A percentile compares a stretch with the other conserved stretches of the same genome.
phyloP scores from a whole-genome alignment of 1,139 yeast genomes.

The Taphrina pruni region DNA sequence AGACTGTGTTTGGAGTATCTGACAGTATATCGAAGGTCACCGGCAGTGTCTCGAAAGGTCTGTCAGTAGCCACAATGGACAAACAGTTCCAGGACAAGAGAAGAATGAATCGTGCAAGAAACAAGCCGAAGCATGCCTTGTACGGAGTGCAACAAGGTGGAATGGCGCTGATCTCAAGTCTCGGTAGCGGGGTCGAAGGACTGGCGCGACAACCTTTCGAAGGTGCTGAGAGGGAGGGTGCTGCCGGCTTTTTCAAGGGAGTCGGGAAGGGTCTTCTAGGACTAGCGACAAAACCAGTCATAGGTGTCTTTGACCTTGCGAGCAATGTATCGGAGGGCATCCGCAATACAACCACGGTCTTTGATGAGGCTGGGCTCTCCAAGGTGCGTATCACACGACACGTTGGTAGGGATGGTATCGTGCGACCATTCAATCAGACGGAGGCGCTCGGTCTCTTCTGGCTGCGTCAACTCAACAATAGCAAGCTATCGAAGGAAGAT shows the following conservation, averaged over 20 bases:
- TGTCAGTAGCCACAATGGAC: slow-evolving; percentile 89
- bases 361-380: slow-evolving; percentile 78
- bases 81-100: slow-evolving; percentile 81
- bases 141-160: slow-evolving; percentile 89
- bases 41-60: slow-evolving; percentile 92
- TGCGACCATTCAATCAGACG: slow-evolving; percentile 75
- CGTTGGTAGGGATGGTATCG: slow-evolving; percentile 69
- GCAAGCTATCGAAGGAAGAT: slow-evolving; percentile 69
- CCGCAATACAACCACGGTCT: slow-evolving; percentile 86
- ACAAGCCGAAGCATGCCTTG: slow-evolving; percentile 84
- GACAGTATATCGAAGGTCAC: slow-evolving; percentile 92
- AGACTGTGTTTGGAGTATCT: slow-evolving; percentile 91
- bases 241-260: slow-evolving; percentile 90
- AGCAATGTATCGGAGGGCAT: slow-evolving; percentile 94
- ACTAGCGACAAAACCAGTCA: slow-evolving; percentile 93
- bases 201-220: slow-evolving; percentile 88
- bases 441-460: slow-evolving; percentile 95
- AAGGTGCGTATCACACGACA: slow-evolving; percentile 83
- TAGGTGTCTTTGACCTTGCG: slow-evolving; percentile 91
- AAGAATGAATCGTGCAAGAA: slow-evolving; percentile 69
- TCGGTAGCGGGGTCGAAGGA: slow-evolving; percentile 88
- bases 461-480: slow-evolving; percentile 84
- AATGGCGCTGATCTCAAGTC: slow-evolving; percentile 81
- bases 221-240: slow-evolving; percentile 85
- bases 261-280: slow-evolving; percentile 94